Conservation (phyloP, 495 filamentous ascomycete species). For the Talaromyces adpressus region DNA sequence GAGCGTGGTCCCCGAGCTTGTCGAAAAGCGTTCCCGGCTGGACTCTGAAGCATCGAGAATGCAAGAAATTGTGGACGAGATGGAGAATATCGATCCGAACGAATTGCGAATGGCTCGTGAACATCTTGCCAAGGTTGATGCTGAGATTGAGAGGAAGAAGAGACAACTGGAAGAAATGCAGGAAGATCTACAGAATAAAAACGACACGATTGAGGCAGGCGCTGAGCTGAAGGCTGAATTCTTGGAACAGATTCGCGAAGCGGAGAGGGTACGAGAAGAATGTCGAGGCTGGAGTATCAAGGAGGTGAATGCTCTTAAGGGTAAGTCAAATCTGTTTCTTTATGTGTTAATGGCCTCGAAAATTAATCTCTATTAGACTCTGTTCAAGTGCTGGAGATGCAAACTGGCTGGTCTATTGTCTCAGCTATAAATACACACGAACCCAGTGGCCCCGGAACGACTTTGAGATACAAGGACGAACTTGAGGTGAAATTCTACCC, state of each 20-base stretch:
- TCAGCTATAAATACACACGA: slow-evolving; percentile 42
- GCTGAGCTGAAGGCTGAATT: slow-evolving; percentile 60
- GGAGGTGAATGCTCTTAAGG: slow-evolving; percentile 69
- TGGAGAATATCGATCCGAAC: slow-evolving; percentile 71
- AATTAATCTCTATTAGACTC: slow-evolving; percentile 39
- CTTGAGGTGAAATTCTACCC: slow-evolving; percentile 73
- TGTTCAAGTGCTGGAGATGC: slow-evolving; percentile 58
- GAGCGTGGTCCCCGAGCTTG: slow-evolving; percentile 55
- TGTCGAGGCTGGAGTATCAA: slow-evolving; percentile 80
- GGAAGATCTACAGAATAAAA: slow-evolving; percentile 54
- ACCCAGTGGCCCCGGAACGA: slow-evolving; percentile 46
- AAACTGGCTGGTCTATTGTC: slow-evolving; percentile 71
- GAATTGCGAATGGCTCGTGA: slow-evolving; percentile 63
- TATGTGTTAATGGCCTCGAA: slow-evolving; percentile 1
- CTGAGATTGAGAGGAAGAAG: slow-evolving; percentile 61
- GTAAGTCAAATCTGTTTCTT: slow-evolving; percentile 29
- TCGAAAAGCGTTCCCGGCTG: slow-evolving; percentile 51
- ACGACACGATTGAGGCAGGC: slow-evolving; percentile 49
- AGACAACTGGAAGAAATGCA: slow-evolving; percentile 57
- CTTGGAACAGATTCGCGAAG: slow-evolving; percentile 67
- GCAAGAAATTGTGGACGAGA: slow-evolving; percentile 63
- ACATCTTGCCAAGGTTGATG: slow-evolving; percentile 56
- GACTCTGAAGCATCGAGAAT: slow-evolving; percentile 55
- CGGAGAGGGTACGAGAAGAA: slow-evolving; percentile 77
- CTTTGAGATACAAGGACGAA: slow-evolving; percentile 71